phyloP scores from a whole-genome alignment of 805 yeast species.

The Yamadazyma tumulicola region DNA sequence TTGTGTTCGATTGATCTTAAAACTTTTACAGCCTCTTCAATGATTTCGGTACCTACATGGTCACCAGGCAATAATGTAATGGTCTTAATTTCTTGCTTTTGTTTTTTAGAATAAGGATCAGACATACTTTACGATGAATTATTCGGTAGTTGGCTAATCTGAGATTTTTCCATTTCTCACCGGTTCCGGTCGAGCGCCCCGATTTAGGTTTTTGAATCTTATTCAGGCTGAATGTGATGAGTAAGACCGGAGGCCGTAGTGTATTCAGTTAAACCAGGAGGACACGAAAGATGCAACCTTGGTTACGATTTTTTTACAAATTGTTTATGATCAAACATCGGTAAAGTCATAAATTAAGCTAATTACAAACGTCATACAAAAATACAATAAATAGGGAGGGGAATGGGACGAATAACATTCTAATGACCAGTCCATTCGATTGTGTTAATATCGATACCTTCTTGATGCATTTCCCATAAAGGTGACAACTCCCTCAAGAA shows the following conservation, averaged over 20 bases:
- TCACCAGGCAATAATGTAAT: slow-evolving; percentile 94
- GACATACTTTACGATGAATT: too few relatives aligned
- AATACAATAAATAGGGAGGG: slow-evolving; percentile 4
- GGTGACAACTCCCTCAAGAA: slow-evolving; percentile 92
- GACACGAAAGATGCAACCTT: too few relatives aligned
- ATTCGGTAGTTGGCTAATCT: too few relatives aligned
- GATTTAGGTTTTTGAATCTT: too few relatives aligned
- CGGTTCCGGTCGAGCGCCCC: too few relatives aligned
- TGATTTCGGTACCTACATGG: slow-evolving; percentile 91
- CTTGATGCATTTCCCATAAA: slow-evolving; percentile 99
- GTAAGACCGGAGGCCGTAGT: too few relatives aligned
- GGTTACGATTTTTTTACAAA: too few relatives aligned
- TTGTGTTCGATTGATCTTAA: slow-evolving; percentile 66
- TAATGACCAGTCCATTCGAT: slow-evolving; percentile 98
- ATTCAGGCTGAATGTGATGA: too few relatives aligned
- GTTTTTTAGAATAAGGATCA: slow-evolving; percentile 17
- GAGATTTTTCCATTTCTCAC: too few relatives aligned
- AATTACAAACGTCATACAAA: slow-evolving; percentile 1
- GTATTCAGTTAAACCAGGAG: too few relatives aligned
- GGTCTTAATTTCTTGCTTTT: slow-evolving; percentile 43
- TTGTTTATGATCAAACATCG: too few relatives aligned
- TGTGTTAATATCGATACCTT: slow-evolving; percentile 89
- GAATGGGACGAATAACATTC: too few relatives aligned
- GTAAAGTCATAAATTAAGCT: neutral
- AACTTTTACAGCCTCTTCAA: slow-evolving; percentile 89